Evolutionary conservation across 768 basidiomycete species (phyloP).

Genomic region (Mycena rosella): DNA sequence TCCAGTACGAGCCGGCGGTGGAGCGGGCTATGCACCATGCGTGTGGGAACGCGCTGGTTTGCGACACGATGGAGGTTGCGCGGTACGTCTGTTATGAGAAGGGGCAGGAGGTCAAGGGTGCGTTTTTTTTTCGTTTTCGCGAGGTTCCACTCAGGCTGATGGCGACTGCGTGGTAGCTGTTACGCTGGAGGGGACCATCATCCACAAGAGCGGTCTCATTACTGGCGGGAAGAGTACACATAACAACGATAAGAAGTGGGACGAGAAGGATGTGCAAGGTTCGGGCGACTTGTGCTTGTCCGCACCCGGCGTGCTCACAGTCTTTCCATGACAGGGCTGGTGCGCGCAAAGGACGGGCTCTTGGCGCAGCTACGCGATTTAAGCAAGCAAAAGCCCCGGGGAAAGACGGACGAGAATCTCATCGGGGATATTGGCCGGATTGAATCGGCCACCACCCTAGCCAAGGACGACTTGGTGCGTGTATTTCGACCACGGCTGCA

Average conservation of each 20-base stretch:
- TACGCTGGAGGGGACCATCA: conserved; percentile 95
- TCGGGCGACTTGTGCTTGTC: conserved; percentile 30
- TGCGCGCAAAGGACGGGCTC: conserved; percentile 77
- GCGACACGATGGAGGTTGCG: conserved; percentile 96
- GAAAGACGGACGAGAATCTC: conserved; percentile 85
- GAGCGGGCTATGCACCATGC: conserved; percentile 97
- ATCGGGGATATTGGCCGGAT: conserved; percentile 82
- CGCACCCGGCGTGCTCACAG: background rate
- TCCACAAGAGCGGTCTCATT: conserved; percentile 97
- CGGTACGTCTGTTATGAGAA: conserved; percentile 93
- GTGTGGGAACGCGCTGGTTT: conserved; percentile 94
- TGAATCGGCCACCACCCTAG: conserved; percentile 80
- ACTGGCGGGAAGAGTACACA: conserved; percentile 93
- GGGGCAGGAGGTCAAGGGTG: conserved; percentile 97
- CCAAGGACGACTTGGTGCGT: conserved; percentile 86
- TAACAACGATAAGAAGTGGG: conserved; percentile 87
- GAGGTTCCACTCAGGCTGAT: conserved; percentile 5
- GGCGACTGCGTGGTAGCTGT: conserved; percentile 70
- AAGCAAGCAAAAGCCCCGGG: conserved; percentile 85
- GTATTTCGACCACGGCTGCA: conserved; percentile 3
- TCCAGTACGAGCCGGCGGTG: conserved; percentile 84
- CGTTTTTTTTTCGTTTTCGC: conserved; percentile 38
- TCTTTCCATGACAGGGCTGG: conserved; percentile 48
- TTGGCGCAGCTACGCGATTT: conserved; percentile 85
- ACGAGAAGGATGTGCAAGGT: conserved; percentile 95